Base-by-base conservation (phyloP, 179 eudicot genomes). In the Kewa caespitosa region DNA sequence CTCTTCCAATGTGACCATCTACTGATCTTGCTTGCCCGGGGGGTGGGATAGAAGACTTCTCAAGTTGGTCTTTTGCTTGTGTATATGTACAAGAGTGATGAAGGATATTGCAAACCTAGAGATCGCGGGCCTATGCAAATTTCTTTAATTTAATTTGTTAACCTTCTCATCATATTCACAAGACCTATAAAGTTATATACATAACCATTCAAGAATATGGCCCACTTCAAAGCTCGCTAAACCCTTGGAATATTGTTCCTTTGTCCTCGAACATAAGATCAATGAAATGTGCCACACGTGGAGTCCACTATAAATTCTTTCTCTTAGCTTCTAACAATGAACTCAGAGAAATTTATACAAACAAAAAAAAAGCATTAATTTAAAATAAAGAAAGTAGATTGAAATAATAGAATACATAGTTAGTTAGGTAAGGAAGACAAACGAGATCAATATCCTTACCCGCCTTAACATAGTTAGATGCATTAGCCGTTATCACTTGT, bases 21-120 rank as follows among this genome's bases (percentile, higher is more conserved):
- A n/a, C n/a, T n/a, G n/a, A n/a, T n/a, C n/a, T n/a, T n/a, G n/a
- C n/a, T n/a, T n/a, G n/a, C n/a, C n/a, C n/a, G n/a, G n/a, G n/a
- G n/a, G n/a, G n/a, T n/a, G n/a, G n/a, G n/a, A n/a, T n/a, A n/a
- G n/a, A n/a, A n/a, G n/a, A n/a, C n/a, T 74, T 48, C 77, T 43
- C 27, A 74, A 48, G 38, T 74, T 74, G 34, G 13, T 65, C 33
- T 43, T 42, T 34, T 74, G 70, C 11, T 63, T 48, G 54, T 33
- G 46, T 37, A 63, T 20, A 42, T 43, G 41, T 15, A 30, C 17
- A 31, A 74, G 54, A 41, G 75, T 69, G 20, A 77, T 33, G 39
- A 60, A 69, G 12, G 70, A 32, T 31, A 59, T 78, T 12, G 70
- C 73, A 78, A 78, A 78, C 41, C 77, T 38, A 4, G 81, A 63